Base-by-base conservation (phyloP, 2,329 filamentous ascomycete species). In the Pochonia chlamydosporia region DNA sequence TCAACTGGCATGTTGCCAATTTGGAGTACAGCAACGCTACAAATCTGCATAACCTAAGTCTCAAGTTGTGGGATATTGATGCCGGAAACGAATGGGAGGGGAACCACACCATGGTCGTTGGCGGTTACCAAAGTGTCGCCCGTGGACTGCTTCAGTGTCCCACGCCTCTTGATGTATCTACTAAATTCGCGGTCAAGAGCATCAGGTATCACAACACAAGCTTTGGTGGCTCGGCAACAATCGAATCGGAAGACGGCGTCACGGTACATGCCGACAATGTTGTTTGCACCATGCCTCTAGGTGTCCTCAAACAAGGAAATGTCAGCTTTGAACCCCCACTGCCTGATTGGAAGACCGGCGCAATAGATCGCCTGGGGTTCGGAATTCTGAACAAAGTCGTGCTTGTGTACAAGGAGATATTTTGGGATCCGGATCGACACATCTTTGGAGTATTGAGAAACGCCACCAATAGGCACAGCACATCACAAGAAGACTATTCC, bases 1-100 rank as follows among this genome's bases (percentile, higher is more conserved):
- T 97, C 59, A 99, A 96, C 61, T 99, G 93, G 93, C 95, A 99
- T 66, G 87, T 96, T 64, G 95, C 95, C 54, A 99, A 99, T 61
- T 76, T 99, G 13, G 93, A 99, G 66, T 99, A 99, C 62, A 95
- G 92, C 52, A 99, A 97, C 64, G 93, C 93, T 2, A 88, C 84
- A 2, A 95, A 90, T 54, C 82, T 96, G 46, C 84, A 87, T 54
- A 85, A 87, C 52, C 78, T 99, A 16, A 97, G 92, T 64, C 79
- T 99, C 13, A 82, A 85, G 7, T 85, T 91, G 0, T 97, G 95
- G 89, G 95, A 99, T 65, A 90, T 99, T 59, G 95, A 99, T 61
- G 90, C 91, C 43, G 93, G 93, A 1, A 96, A 99, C 58, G 93
- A 99, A 62, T 99, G 95, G 71, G 91, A 96, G 64, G 93, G 93